phyloP scores from a whole-genome alignment of 2,329 filamentous ascomycete genomes.

The Diaporthe sp. region DNA sequence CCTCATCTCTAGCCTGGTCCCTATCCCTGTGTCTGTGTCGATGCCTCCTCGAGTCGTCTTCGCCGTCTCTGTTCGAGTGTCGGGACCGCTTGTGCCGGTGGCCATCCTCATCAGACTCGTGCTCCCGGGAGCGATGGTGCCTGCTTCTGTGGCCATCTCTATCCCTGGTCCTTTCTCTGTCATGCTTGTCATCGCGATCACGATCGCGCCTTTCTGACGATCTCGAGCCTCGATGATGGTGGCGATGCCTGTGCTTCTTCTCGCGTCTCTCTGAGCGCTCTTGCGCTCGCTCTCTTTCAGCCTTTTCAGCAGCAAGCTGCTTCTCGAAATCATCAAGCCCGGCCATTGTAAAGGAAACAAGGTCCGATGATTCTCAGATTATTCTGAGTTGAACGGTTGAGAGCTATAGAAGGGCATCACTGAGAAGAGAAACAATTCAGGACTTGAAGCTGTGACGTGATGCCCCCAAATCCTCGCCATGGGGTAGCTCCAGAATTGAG shows the following conservation, averaged over 20 bases:
- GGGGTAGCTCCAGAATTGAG: conserved; percentile 14
- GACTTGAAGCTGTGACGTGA: conserved; percentile 13
- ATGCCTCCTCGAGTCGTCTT: conserved; percentile 55
- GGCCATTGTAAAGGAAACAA: conserved; percentile 37
- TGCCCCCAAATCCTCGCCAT: conserved; percentile 7
- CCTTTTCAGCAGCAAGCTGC: conserved; percentile 52
- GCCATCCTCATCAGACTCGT: conserved; percentile 50
- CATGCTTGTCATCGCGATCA: conserved; percentile 42
- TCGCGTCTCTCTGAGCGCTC: conserved; percentile 46
- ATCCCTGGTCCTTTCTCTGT: conserved; percentile 47
- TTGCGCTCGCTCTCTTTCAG: conserved; percentile 46
- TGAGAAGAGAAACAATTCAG: not conserved
- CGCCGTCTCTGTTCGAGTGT: conserved; percentile 45
- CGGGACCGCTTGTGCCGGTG: conserved; percentile 57
- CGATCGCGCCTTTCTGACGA: conserved; percentile 46
- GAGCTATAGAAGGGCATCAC: not conserved
- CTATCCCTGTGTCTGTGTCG: conserved; percentile 42
- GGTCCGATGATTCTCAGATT: not conserved
- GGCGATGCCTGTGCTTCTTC: conserved; percentile 46
- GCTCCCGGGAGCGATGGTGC: conserved; percentile 58
- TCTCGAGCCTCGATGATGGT: conserved; percentile 47
- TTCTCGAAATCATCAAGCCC: conserved; percentile 53
- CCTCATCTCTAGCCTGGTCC: conserved; percentile 47
- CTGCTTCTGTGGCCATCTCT: conserved; percentile 49
- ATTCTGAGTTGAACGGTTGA: not conserved